phyloP scores from a whole-genome alignment of 805 yeast species.

The Schwanniomyces sp. region DNA sequence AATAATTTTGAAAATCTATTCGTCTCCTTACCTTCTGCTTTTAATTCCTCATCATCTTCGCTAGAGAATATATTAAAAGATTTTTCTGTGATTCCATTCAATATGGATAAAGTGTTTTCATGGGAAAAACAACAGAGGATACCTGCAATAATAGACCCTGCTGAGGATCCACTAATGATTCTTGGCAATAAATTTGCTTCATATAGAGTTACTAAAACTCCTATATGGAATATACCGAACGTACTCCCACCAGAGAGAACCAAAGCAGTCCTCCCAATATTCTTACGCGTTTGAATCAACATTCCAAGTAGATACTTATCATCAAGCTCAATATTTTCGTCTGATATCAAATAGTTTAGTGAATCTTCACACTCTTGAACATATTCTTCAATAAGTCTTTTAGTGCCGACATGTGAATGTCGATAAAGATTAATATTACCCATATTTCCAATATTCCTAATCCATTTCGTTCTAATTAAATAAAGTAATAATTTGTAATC shows the following conservation, averaged over 20 bases:
- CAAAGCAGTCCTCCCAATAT: slow-evolving; percentile 91
- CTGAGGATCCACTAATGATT: slow-evolving; percentile 90
- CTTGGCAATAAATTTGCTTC: slow-evolving; percentile 78
- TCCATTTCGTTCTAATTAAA: slow-evolving; percentile 80
- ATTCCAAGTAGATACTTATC: slow-evolving; percentile 72
- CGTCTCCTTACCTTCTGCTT: slow-evolving; percentile 6
- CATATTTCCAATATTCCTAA: slow-evolving; percentile 82
- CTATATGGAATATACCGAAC: slow-evolving; percentile 89
- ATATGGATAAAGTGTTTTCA: slow-evolving; percentile 60
- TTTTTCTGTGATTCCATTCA: slow-evolving; percentile 61
- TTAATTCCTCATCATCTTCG: slow-evolving; percentile 46
- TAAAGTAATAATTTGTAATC: slow-evolving; percentile 67
- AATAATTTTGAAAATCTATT: slow-evolving; percentile 51
- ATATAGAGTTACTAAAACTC: slow-evolving; percentile 78
- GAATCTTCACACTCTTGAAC: slow-evolving; percentile 67
- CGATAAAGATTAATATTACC: slow-evolving; percentile 77
- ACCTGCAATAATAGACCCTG: slow-evolving; percentile 94
- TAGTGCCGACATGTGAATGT: slow-evolving; percentile 84
- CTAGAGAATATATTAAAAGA: slow-evolving; percentile 53
- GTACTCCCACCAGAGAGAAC: slow-evolving; percentile 97
- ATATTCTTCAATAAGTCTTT: slow-evolving; percentile 77
- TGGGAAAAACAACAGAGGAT: slow-evolving; percentile 78
- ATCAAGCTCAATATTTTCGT: slow-evolving; percentile 48
- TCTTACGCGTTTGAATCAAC: slow-evolving; percentile 83
- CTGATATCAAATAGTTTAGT: slow-evolving; percentile 39